Base-by-base conservation (phyloP, 352 stramenopile species). In the Pythium dissotocum region DNA sequence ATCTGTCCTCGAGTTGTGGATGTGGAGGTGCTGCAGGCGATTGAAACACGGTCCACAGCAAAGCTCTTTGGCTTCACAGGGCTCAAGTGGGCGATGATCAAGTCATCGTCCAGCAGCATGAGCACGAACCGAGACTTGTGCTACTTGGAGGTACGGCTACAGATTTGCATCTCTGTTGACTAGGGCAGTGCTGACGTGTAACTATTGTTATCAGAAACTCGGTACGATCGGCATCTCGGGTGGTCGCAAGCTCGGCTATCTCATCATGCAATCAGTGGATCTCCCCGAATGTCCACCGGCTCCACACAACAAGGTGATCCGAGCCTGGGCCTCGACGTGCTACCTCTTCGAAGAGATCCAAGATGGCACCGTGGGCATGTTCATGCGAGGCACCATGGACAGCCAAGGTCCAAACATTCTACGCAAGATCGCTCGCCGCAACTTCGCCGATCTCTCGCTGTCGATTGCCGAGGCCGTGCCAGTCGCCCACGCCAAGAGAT, bases 271-370 rank as follows among this genome's bases (percentile, higher is more conserved):
- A 42, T 73, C 67, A 12, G 57, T 73, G 6, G 61, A 73, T 21
- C 32, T 69, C 16, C 67, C 67, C 14, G 67, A 73, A 42, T 73
- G 61, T 24, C 61, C 61, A 12, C 48, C 61, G 18, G 4, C n/a
- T 3, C 4, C 35, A 32, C 53, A 44, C 12, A 26, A 35, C 46
- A 65, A 69, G 30, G 42, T 42, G 6, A 57, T 69, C 4, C 67
- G 67, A 18, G 57, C 54, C 7, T 18, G 58, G 6, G 42, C 63
- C 4, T 69, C 67, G 18, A 46, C 70, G 10, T 73, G 67, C 67
- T 73, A 82, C 56, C 59, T 73, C 7, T 60, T 73, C 33, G 67
- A 73, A 51, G 67, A 73, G 40, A 32, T 68, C 13, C 36, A 26
- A 16, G 40, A 66, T 2, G 73, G 42, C 26, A 69, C 66, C 26